phyloP scores from a whole-genome alignment of 495 filamentous ascomycete species.

The Ramalina intermedia region DNA sequence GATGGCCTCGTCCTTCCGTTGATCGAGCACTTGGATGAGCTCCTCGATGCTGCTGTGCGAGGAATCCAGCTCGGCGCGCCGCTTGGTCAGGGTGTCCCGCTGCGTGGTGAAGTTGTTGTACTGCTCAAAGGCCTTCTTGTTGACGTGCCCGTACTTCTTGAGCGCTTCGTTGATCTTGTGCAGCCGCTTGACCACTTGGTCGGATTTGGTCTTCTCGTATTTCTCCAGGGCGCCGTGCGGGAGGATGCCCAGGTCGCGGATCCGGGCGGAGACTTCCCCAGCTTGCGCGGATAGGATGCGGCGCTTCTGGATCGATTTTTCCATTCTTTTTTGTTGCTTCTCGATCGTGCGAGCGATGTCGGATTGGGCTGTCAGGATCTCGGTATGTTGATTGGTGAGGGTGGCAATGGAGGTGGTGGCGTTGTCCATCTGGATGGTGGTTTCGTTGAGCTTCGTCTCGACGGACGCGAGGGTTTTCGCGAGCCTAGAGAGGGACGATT shows the following conservation, averaged over 20 bases:
- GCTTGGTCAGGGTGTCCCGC: constrained; percentile 65
- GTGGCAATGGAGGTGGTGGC: constrained; percentile 41
- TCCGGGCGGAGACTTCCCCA: constrained; percentile 68
- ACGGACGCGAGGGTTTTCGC: constrained; percentile 46
- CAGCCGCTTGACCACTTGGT: constrained; percentile 67
- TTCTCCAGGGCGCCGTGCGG: constrained; percentile 91
- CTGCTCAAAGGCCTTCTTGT: constrained; percentile 99
- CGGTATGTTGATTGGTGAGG: constrained; percentile 46
- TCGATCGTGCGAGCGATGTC: constrained; percentile 71
- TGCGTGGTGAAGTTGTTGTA: constrained; percentile 94
- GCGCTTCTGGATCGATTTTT: constrained; percentile 79
- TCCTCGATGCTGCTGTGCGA: constrained; percentile 77
- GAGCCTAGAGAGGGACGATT: constrained; percentile 67
- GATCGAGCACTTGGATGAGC: constrained; percentile 81
- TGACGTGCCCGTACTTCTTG: constrained; percentile 94
- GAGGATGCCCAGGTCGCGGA: constrained; percentile 82
- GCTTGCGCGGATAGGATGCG: constrained; percentile 61
- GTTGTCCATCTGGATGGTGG: constrained; percentile 57
- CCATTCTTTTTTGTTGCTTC: constrained; percentile 77
- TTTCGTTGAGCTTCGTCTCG: constrained; percentile 50
- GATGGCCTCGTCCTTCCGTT: constrained; percentile 83
- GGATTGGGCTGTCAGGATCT: constrained; percentile 53
- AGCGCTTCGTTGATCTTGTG: constrained; percentile 87
- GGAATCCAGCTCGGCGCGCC: constrained; percentile 70
- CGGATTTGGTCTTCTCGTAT: constrained; percentile 66